Evolutionary conservation across 2,329 filamentous ascomycete genomes (phyloP).

Genomic region (Fusarium buxicola): DNA sequence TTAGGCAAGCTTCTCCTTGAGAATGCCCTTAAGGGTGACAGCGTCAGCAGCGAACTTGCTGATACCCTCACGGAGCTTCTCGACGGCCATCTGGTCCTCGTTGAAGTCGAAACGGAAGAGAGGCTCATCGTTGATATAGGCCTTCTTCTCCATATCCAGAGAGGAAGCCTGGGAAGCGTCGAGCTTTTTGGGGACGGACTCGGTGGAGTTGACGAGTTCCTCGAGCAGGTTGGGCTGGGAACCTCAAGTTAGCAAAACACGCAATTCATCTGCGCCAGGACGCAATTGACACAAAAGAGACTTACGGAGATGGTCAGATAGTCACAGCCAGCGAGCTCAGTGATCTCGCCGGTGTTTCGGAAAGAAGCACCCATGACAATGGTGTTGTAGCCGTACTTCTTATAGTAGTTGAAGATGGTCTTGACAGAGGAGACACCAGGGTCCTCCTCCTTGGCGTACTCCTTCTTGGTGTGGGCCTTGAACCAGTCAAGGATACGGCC

Average conservation of each 20-base stretch:
- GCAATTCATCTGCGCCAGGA: not conserved
- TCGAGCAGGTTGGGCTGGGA: conserved; percentile 88
- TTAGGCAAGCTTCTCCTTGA: conserved; percentile 84
- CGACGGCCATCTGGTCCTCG: conserved; percentile 98
- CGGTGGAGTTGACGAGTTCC: conserved; percentile 87
- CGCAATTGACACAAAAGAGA: conserved; percentile 37
- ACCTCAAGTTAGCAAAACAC: conserved; percentile 30
- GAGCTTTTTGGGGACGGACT: conserved; percentile 91
- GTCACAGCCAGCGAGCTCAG: conserved; percentile 96
- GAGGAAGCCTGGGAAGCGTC: conserved; percentile 72
- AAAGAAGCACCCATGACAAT: conserved; percentile 99
- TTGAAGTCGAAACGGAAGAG: conserved; percentile 99
- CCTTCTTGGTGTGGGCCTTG: conserved; percentile 96
- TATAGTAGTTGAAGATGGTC: conserved; percentile 99
- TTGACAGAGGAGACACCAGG: conserved; percentile 95
- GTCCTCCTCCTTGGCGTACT: conserved; percentile 90
- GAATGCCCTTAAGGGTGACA: conserved; percentile 89
- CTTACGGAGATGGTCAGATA: conserved; percentile 97
- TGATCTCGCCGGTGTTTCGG: conserved; percentile 96
- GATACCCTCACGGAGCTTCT: conserved; percentile 99
- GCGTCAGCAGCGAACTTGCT: conserved; percentile 99
- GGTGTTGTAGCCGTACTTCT: conserved; percentile 99
- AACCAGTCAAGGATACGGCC: conserved; percentile 99
- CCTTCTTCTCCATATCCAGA: conserved; percentile 86
- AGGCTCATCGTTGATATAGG: conserved; percentile 90